Evolutionary conservation across 139 green algal species (phyloP), one percentile per base, ranked within the genome.

Genomic region (Micractinium sp.): DNA sequence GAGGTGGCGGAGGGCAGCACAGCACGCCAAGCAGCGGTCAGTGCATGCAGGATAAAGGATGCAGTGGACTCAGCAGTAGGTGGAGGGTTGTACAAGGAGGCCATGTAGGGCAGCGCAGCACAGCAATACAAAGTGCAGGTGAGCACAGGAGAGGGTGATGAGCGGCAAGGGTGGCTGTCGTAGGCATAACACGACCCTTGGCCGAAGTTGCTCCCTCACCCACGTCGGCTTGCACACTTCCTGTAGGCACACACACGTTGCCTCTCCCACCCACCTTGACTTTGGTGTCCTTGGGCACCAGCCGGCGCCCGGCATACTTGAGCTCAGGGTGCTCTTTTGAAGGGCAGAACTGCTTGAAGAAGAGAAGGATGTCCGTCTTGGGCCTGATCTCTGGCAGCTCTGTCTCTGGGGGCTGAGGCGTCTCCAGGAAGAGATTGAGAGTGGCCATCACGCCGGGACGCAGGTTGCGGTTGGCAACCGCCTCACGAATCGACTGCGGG

Each of bases 321-420:
- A 97, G 88, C 4, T 7, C 19, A 5, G 80, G 67, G 60, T 47
- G 41, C 19, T 85, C 38, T 12, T 7, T 92, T 93, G 87, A 80
- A 0, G 90, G 90, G 19, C 36, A 56, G 78, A 97, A 99, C 36
- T 96, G 87, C 94, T 99, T 99, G 91, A 99, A 91, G 90, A 99
- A 99, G 25, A 99, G 90, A 73, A 99, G 92, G 71, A 98, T 89
- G 63, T 93, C 89, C 7, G 87, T 76, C 22, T 77, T 47, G 27
- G 77, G 71, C 31, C 86, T 61, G 33, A 89, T 60, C 15, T 82
- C 41, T 0, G 60, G 81, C 38, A 92, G 63, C 53, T 83, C n/a
- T 15, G 38, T 63, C 7, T 85, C 85, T 1, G 73, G 39, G 27
- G 83, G 41, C 81, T 47, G 84, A 3, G 92, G 92, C 73, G 71